These are phyloP conservation scores for Candida saitoana DNA, from an alignment of 805 yeast genomes.

Conservation along the genomic window DNA sequence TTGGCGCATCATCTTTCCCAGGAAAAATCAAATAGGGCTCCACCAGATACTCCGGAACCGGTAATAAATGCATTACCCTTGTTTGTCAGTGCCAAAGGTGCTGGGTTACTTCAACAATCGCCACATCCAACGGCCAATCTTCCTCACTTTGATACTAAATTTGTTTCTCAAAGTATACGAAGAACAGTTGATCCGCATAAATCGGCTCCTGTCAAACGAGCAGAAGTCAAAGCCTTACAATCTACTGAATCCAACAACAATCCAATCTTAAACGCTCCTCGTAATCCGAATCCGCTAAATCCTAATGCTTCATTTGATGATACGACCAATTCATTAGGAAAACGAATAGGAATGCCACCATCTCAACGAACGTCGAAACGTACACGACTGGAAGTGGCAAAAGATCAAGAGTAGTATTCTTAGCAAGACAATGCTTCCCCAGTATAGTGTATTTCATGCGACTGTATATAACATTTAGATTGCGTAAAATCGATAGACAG, in stretches of 20 bases:
- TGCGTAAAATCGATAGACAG: neutral
- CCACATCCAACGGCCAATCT: constrained; percentile 44
- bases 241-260: constrained; percentile 1
- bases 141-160: constrained; percentile 51
- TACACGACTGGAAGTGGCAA: constrained; percentile 9
- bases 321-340: constrained; percentile 14
- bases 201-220: constrained; percentile 58
- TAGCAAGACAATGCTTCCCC: neutral
- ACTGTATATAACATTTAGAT: neutral
- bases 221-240: constrained; percentile 10
- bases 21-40: neutral
- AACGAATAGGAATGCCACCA: constrained; percentile 35
- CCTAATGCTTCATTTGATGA: neutral
- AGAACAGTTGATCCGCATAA: constrained; percentile 62
- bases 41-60: neutral
- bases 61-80: constrained; percentile 13
- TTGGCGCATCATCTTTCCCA: constrained; percentile 4
- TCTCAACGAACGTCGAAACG: constrained; percentile 14
- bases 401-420: neutral
- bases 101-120: constrained; percentile 47
- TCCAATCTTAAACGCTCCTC: constrained; percentile 3
- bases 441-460: neutral
- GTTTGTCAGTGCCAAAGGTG: constrained; percentile 65
- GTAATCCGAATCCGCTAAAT: constrained; percentile 7
- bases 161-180: constrained; percentile 47